Conservation (phyloP, 805 yeast genomes). For the Priceomyces melissophilus region DNA sequence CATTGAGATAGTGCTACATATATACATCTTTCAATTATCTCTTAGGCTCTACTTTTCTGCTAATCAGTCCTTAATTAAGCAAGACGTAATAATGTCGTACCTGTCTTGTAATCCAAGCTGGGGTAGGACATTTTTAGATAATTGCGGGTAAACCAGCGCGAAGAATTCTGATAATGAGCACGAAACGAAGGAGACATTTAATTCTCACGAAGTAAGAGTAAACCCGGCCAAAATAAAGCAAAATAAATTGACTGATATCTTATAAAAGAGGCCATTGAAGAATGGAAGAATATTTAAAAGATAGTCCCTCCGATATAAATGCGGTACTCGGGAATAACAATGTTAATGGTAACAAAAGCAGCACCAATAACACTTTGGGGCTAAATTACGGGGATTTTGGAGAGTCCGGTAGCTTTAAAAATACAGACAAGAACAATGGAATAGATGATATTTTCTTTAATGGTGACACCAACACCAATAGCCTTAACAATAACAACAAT, state of each 20-base stretch:
- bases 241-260: neutral
- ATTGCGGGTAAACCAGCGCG: conserved; percentile 1
- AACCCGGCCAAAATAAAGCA: neutral
- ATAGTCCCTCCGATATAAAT: conserved; percentile 27
- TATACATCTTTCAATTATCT: too few relatives aligned
- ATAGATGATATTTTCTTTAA: conserved; percentile 3
- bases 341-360: conserved; percentile 4
- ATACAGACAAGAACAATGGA: neutral
- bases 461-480: neutral
- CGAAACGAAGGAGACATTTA: neutral
- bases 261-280: conserved; percentile 1
- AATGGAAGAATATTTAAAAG: conserved; percentile 32
- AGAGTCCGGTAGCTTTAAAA: neutral
- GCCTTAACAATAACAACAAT: conserved; percentile 13
- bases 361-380: conserved; percentile 2
- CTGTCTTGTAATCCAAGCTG: neutral
- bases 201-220: neutral
- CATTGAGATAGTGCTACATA: too few relatives aligned
- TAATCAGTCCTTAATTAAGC: neutral
- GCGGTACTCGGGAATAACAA: conserved; percentile 1
- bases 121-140: neutral
- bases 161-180: neutral
- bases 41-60: too few relatives aligned
- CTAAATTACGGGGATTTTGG: conserved; percentile 3
- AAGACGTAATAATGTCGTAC: neutral